Base-by-base conservation (phyloP, 2,329 filamentous ascomycete genomes). In the Didymellaceae sp. region DNA sequence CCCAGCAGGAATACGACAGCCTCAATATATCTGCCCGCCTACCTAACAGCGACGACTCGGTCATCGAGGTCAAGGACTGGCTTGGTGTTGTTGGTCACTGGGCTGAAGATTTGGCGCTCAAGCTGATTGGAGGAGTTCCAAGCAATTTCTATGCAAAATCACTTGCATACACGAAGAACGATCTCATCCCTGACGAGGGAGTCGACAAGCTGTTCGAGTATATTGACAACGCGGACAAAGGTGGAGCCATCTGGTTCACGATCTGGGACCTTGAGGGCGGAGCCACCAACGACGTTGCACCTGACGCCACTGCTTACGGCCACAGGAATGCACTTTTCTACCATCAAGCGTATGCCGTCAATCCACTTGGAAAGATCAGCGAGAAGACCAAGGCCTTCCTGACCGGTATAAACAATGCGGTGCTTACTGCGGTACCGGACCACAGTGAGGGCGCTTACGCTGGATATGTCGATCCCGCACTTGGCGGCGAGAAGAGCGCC, bases 401-500 rank as follows among this genome's bases (percentile, higher is more conserved):
- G 7, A 67, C 74, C 5, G 71, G 72, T 31, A 70, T 78, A 57
- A 75, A 77, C 45, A 66, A 74, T 6, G 57, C 68, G n/a, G 58
- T 77, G 10, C 65, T 58, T 14, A 57, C 67, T 40, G 53, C 60
- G 8, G 50, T 73, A 47, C 58, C 65, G 14, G 61, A 65, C 11
- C 63, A 63, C 9, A 58, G 74, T 7, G 72, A 74, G 59, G 78
- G 78, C 4, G 77, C 75, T 42, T 83, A 82, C 58, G 74, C 77
- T 37, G 82, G 81, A 55, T 83, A 82, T 45, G 76, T 79, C 2
- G 80, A 83, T 63, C 74, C 77, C 0, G 73, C 70, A 25, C 64
- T 82, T 46, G 73, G 74, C n/a, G n/a, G n/a, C 22, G 66, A 69
- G 6, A 66, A 74, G 3, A 74, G 71, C n/a, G 74, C 77, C 55